A percentile compares a stretch with the other conserved stretches of the same genome.
Conservation (phyloP, 768 basidiomycete genomes). For the Xerocomellus intermedius region DNA sequence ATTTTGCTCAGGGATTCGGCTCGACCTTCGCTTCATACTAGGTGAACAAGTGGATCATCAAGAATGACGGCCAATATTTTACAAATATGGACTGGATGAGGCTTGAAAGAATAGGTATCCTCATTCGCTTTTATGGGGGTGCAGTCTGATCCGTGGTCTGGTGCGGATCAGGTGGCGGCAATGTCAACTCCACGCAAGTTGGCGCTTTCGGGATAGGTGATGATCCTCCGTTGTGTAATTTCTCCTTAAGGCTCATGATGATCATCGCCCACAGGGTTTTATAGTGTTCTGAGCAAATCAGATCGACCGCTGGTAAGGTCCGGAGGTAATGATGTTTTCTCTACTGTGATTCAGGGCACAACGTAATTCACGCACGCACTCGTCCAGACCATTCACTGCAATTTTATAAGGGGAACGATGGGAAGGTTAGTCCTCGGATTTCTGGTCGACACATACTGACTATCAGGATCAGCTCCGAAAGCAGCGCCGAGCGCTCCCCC, state of each 20-base stretch:
- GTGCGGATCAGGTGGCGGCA: slow-evolving; percentile 9
- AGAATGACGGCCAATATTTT: slow-evolving; percentile 7
- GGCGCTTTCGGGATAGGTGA: slow-evolving; percentile 19
- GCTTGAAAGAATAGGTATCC: slow-evolving; percentile 13
- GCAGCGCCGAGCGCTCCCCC: no score
- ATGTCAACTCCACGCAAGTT: slow-evolving; percentile 10
- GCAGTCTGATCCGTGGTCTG: not conserved
- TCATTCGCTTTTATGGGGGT: not conserved
- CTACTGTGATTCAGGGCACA: not conserved
- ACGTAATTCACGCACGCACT: not conserved
- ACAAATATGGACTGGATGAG: slow-evolving; percentile 8
- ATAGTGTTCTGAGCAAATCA: slow-evolving; percentile 18
- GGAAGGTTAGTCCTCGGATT: slow-evolving; percentile 1
- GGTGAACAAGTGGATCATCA: slow-evolving; percentile 14
- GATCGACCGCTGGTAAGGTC: slow-evolving; percentile 14
- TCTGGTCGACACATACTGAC: not conserved
- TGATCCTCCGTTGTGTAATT: not conserved
- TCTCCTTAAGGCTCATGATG: no score
- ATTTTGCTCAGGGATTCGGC: not conserved
- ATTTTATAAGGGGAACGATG: slow-evolving; percentile 8
- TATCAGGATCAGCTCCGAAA: slow-evolving; percentile 4
- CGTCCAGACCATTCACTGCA: slow-evolving; percentile 11
- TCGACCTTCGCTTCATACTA: not conserved
- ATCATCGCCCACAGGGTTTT: slow-evolving; percentile 9
- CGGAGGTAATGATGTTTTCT: not conserved